A percentile compares a stretch with the other conserved stretches of the same genome.
Evolutionary conservation across 257 asterid genomes (phyloP).

Genomic region (Cinchona pubescens): DNA sequence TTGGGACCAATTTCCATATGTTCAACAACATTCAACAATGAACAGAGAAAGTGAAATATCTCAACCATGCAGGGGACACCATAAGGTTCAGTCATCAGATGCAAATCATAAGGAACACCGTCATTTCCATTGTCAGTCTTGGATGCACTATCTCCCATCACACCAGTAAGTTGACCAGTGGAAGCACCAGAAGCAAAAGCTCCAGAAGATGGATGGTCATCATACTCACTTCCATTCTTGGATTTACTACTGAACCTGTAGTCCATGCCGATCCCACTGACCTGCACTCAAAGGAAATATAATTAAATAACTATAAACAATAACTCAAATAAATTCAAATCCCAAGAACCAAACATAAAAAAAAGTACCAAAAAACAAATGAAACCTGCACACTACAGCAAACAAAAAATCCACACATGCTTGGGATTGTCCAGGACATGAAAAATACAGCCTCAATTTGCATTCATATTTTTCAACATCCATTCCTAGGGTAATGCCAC

Average conservation of each 20-base stretch:
- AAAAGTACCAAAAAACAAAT: background rate
- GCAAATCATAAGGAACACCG: constrained; percentile 67
- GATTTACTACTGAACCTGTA: constrained; percentile 51
- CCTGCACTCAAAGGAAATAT: constrained; percentile 39
- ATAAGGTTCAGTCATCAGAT: constrained; percentile 83
- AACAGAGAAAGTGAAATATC: constrained; percentile 89
- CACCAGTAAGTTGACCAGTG: constrained; percentile 38
- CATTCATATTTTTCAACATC: background rate
- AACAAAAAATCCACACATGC: background rate
- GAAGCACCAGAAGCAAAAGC: constrained; percentile 47
- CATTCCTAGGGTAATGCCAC: background rate
- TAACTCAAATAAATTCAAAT: background rate
- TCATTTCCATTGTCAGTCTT: constrained; percentile 65
- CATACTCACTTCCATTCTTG: constrained; percentile 69
- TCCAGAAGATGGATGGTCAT: constrained; percentile 56
- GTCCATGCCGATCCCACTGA: constrained; percentile 45
- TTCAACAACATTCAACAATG: constrained; percentile 79
- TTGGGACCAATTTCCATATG: constrained; percentile 71
- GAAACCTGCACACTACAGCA: background rate
- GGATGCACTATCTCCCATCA: constrained; percentile 54
- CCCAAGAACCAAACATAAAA: background rate
- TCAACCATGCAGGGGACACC: constrained; percentile 97
- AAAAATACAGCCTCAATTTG: background rate
- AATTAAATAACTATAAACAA: background rate
- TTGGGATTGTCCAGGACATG: background rate